Evolutionary conservation across 768 basidiomycete species (phyloP), one percentile per base, ranked within the genome.

Genomic region (Leccinum obscurum): DNA sequence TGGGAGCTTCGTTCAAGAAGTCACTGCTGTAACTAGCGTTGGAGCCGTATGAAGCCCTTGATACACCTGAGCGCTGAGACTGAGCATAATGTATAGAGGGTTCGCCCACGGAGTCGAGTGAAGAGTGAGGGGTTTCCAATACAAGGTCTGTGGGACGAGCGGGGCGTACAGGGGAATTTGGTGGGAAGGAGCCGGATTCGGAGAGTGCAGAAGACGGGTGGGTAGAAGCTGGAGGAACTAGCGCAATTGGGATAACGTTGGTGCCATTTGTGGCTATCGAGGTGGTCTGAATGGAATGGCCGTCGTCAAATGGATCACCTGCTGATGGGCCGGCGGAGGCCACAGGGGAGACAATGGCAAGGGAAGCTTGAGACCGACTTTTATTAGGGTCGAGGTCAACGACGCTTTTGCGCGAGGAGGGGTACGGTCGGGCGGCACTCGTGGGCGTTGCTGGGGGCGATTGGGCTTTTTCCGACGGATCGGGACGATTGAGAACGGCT

Each of bases 231-330:
- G 88, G 84, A 24, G 87, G 76, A 37, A 93, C 87, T 48, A 93
- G 80, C 13, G 91, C 91, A 61, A 93, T 93, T 62, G 91, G 91
- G 59, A 93, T 93, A 64, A 92, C 91, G 65, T 93, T 93, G 24
- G 92, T 90, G 48, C 84, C 84, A 69, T 90, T 87, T 14, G 90
- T 88, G 49, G 84, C 81, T n/a, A 87, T 85, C 10, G 83, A 82
- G 1, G 78, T 77, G 30, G 92, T 93, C 73, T 90, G 89, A 60
- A 93, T 93, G 41, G 91, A 93, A 52, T 88, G 84, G 28, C 74
- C 76, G 67, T 93, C 91, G 48, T 84, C 83, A 73, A 93, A 93
- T 24, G 91, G 91, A 77, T 93, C 91, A 54, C 77, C 78, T 44
- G 55, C 39, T 60, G 72, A 50, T 44, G 48, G 64, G 58, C 65